These are phyloP conservation scores for Nannizzia gypsea DNA, from an alignment of 2,329 filamentous ascomycete species.

Conservation along the genomic window DNA sequence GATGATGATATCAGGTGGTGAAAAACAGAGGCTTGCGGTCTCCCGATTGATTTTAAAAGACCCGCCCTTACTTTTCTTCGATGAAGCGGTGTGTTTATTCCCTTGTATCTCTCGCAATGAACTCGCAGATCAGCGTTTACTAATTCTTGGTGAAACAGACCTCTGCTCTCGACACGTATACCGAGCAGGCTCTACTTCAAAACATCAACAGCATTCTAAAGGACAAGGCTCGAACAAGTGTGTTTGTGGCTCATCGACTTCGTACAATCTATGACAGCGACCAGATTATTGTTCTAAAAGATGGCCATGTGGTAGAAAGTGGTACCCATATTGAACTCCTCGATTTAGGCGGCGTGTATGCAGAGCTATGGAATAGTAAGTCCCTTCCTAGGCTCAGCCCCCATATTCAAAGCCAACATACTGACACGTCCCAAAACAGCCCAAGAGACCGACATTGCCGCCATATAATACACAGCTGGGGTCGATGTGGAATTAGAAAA, in stretches of 20 bases:
- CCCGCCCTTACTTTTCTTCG: conserved; percentile 81
- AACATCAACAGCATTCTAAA: conserved; percentile 89
- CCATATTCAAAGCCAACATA: neutral
- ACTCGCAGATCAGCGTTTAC: neutral
- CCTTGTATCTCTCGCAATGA: neutral
- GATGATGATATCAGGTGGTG: conserved; percentile 92
- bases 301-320: conserved; percentile 73
- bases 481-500: neutral
- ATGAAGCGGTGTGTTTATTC: conserved; percentile 57
- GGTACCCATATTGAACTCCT: conserved; percentile 80
- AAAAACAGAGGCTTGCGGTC: conserved; percentile 83
- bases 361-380: conserved; percentile 80
- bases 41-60: conserved; percentile 78
- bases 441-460: neutral
- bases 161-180: conserved; percentile 82
- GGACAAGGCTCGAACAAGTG: conserved; percentile 78
- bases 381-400: conserved; percentile 18
- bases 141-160: conserved; percentile 38
- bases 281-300: conserved; percentile 78
- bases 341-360: conserved; percentile 66
- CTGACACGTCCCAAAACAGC: neutral
- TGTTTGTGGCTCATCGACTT: conserved; percentile 87
- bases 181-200: conserved; percentile 75
- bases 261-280: conserved; percentile 91
- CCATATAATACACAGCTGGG: neutral